Conservation (phyloP, 2,329 filamentous ascomycete species). For the Colletotrichum sp. region DNA sequence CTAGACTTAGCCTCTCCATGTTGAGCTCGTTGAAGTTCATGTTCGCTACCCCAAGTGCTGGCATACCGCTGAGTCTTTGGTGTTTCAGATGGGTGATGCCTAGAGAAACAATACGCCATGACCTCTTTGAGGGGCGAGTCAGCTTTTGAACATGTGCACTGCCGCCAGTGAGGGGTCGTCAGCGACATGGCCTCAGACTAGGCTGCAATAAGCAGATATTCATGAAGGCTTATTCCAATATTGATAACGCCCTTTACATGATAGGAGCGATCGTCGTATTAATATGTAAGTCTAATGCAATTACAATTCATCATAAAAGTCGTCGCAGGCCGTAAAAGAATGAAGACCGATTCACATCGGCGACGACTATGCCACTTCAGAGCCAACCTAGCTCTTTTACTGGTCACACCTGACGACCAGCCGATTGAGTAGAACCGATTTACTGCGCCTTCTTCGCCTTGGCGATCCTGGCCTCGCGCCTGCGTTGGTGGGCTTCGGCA, state of each 20-base stretch:
- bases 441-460: constrained; percentile 73
- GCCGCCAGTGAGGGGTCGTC: neutral
- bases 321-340: neutral
- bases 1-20: neutral
- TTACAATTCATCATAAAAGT: neutral
- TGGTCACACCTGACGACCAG: neutral
- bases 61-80: neutral
- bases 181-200: neutral
- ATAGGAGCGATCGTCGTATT: neutral
- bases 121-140: neutral
- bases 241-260: neutral
- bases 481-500: constrained; percentile 82
- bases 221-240: neutral
- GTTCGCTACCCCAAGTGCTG: neutral
- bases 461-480: constrained; percentile 79
- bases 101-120: neutral
- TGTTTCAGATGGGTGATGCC: neutral
- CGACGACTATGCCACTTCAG: neutral
- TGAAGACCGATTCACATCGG: neutral
- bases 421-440: constrained; percentile 20
- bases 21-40: neutral
- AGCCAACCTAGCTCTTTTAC: neutral
- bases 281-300: neutral
- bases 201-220: neutral
- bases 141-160: neutral